These are phyloP conservation scores for Aeminium ludgeri DNA, from an alignment of 495 filamentous ascomycete genomes.

Conservation along the genomic window DNA sequence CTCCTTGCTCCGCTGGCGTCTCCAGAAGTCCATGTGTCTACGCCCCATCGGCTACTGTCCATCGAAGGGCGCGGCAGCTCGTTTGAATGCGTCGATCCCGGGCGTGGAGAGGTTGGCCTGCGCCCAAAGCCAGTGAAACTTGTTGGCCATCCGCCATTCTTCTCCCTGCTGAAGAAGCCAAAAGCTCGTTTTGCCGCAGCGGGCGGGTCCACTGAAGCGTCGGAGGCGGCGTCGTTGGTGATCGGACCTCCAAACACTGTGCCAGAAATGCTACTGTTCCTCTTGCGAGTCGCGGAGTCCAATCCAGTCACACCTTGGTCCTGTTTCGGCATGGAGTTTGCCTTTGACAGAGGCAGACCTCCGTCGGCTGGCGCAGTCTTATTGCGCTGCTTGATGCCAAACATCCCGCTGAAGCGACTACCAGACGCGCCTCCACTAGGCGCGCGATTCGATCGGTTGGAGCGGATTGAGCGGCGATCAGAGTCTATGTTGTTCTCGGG, in stretches of 20 bases:
- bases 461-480: constrained; percentile 23
- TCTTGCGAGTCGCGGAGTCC: constrained; percentile 7
- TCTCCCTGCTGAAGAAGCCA: constrained; percentile 12
- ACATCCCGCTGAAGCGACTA: constrained; percentile 23
- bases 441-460: constrained; percentile 22
- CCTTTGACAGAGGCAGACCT: constrained; percentile 20
- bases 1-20: constrained; percentile 5
- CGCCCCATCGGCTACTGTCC: constrained; percentile 21
- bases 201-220: not conserved
- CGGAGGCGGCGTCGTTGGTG: constrained; percentile 1
- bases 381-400: constrained; percentile 24
- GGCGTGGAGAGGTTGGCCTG: constrained; percentile 22
- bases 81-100: constrained; percentile 21
- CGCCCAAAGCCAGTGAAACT: constrained; percentile 9
- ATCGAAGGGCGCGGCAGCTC: constrained; percentile 25
- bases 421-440: constrained; percentile 6
- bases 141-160: constrained; percentile 14
- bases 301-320: constrained; percentile 12
- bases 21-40: constrained; percentile 8
- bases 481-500: constrained; percentile 20
- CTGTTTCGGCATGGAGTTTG: constrained; percentile 25
- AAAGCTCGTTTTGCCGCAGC: constrained; percentile 4
- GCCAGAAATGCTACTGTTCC: constrained; percentile 16
- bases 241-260: constrained; percentile 12
- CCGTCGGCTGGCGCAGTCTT: constrained; percentile 22